Evolutionary conservation across 164 flowering plant species (phyloP).

Genomic region (Sedum album): DNA sequence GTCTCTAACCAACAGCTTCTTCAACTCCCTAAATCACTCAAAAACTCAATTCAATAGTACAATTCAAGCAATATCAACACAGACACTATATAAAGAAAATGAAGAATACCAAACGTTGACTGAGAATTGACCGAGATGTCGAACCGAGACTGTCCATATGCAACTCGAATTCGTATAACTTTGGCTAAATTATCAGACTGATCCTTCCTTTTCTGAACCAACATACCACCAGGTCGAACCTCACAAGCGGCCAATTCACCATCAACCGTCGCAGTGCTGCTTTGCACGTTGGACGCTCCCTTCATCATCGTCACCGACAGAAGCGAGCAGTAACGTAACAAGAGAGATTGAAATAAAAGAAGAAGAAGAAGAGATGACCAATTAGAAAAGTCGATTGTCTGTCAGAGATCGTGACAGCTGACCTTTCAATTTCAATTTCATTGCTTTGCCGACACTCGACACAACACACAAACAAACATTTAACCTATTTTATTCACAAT

Average conservation of each 20-base stretch:
- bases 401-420: conserved; percentile 5
- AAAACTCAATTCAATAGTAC: background rate
- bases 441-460: conserved; percentile 6
- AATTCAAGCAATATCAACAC: background rate
- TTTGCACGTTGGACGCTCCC: conserved; percentile 31
- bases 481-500: background rate
- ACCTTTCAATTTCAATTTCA: no score
- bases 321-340: background rate
- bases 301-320: conserved; percentile 43
- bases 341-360: background rate
- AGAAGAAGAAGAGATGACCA: background rate
- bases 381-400: conserved; percentile 4
- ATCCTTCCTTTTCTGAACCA: conserved; percentile 70
- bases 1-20: conserved; percentile 61
- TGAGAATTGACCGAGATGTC: conserved; percentile 71
- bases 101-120: conserved; percentile 69
- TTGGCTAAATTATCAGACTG: conserved; percentile 50
- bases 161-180: conserved; percentile 69
- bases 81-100: background rate
- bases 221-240: conserved; percentile 92
- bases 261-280: conserved; percentile 9
- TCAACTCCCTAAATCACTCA: conserved; percentile 63
- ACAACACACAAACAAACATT: no score
- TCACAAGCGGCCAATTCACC: conserved; percentile 41
- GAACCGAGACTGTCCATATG: conserved; percentile 57